Conservation (phyloP, 192 early-diverging fungal species). For the Backusella circina region DNA sequence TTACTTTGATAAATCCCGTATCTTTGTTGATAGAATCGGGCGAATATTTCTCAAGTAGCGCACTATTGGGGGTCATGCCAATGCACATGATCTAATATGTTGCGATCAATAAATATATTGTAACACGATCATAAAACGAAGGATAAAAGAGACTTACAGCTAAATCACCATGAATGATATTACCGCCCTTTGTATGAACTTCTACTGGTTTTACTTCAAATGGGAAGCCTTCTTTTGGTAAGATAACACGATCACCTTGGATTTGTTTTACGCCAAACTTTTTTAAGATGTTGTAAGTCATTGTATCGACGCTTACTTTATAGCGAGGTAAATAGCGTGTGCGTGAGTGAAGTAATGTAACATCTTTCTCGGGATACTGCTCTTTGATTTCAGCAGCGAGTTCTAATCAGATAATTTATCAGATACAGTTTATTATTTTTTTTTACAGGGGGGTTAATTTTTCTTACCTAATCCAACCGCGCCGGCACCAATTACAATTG, state of each 20-base stretch:
- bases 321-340: conserved; percentile 54
- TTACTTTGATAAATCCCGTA: conserved; percentile 57
- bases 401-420: conserved; percentile 35
- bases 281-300: conserved; percentile 50
- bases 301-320: conserved; percentile 49
- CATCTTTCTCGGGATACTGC: conserved; percentile 53
- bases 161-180: conserved; percentile 39
- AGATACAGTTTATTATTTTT: not conserved
- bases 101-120: not conserved
- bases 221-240: conserved; percentile 59
- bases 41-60: conserved; percentile 51
- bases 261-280: conserved; percentile 38
- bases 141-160: conserved; percentile 25
- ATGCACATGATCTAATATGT: conserved; percentile 64
- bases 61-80: conserved; percentile 69
- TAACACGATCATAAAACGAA: not conserved
- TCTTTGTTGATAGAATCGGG: conserved; percentile 49
- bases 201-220: conserved; percentile 40
- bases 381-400: conserved; percentile 71
- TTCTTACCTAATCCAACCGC: conserved; percentile 56
- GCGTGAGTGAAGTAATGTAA: conserved; percentile 62
- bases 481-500: conserved; percentile 71
- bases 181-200: conserved; percentile 41
- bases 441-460: not conserved
- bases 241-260: conserved; percentile 42